Base-by-base conservation (phyloP, 2,329 filamentous ascomycete species). In the Pseudocercospora fuligena region DNA sequence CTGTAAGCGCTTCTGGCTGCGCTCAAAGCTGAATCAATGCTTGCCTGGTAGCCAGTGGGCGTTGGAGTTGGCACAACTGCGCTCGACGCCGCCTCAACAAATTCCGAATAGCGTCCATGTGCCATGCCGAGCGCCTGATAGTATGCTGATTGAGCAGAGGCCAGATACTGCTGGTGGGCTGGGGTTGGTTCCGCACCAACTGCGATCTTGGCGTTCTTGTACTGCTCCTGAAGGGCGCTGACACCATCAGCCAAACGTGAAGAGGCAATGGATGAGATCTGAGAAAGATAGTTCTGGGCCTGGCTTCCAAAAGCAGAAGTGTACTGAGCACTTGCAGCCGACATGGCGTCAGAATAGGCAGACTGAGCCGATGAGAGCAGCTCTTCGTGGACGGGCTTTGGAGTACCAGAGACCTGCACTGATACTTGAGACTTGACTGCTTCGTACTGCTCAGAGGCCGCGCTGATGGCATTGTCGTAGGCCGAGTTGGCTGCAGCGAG, bases 61-160 rank as follows among this genome's bases (percentile, higher is more conserved):
- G 90, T 29, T 86, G 88, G 78, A 92, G 94, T 80, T 6, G 88
- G 88, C 63, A 87, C 89, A 47, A 92, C 82, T 21, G 89, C 91
- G 40, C 86, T 88, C 9, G 90, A 92, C 7, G 91, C 92, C 4
- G 89, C 88, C 12, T 84, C 84, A 1, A 95, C 70, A 74, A 95
- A 94, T 59, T 90, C 89, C 5, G 89, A 88, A 77, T 95, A 95
- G 43, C 90, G 88, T 51, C 89, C 92, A 73, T 96, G 90, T 0
- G 93, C 92, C 53, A 92, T 78, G 29, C 92, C 92, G 25, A 95
- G 79, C 11, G 90, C 92, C 69, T 92, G 90, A 72, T 93, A 94
- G 78, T 94, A 94, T 65, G 90, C 81, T 84, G 89, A 76, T 83
- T 87, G 76, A 81, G 87, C 80, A 84, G 86, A 82, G 80, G 89